Evolutionary conservation across 2,329 filamentous ascomycete species (phyloP), one percentile per base, ranked within the genome.

Genomic region (Calycina herbarum): DNA sequence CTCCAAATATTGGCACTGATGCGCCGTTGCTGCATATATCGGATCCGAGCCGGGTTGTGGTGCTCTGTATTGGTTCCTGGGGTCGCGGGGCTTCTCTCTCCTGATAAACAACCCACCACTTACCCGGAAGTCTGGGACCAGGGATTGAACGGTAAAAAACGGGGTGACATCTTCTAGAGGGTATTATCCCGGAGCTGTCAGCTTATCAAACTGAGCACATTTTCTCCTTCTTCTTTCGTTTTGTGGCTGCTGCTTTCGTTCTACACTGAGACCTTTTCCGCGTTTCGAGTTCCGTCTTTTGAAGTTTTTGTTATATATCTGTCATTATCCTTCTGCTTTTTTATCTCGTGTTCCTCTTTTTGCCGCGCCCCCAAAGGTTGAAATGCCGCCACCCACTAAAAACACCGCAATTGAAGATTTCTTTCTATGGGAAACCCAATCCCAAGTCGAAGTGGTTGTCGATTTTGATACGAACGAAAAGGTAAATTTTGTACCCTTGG

Each of bases 361-460:
- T 45, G 3, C 42, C 17, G 7, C 4, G 17, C 5, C 15, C 1
- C 20, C 42, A 13, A 7, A n/a, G 15, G 6, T 45, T n/a, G 42
- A 17, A 45, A 45, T 45, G 42, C 17, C 15, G 6, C 42, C 42
- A 2, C 42, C 42, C 2, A 45, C 1, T n/a, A 2, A 45, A 45
- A 8, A 7, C 42, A 45, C 15, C 17, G 69, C 68, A 29, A 58
- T 72, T 27, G 58, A 67, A 4, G 67, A 69, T 5, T 72, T 69
- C 57, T 71, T 72, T 54, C 56, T 59, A 38, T 72, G 71, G 71
- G 68, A 72, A 62, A 61, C 24, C 29, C 33, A 69, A 51, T 63
- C 64, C 29, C 64, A 64, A 66, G 67, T 71, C 5, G 65, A 70
- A 45, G 63, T 65, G 11, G 62, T 70, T n/a, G 61, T 42, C 5